Conservation (phyloP, 805 yeast species). For the Yarrowia sp. region DNA sequence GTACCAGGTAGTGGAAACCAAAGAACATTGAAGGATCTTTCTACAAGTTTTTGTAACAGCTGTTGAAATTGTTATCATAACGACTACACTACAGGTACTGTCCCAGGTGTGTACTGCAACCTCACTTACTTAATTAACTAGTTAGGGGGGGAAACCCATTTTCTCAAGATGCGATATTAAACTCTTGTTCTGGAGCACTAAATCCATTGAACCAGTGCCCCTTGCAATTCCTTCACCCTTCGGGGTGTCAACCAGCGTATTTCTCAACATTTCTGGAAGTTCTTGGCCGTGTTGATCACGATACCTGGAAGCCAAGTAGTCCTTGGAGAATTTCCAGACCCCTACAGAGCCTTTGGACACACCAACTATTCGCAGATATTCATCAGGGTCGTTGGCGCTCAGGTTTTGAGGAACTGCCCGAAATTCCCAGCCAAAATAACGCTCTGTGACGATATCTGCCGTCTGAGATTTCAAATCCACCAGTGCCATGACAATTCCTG, state of each 20-base stretch:
- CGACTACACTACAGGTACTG: too few relatives aligned
- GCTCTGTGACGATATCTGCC: not conserved
- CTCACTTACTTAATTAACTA: too few relatives aligned
- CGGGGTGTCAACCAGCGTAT: not conserved
- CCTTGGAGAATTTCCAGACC: not conserved
- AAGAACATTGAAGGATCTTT: too few relatives aligned
- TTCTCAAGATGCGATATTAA: too few relatives aligned
- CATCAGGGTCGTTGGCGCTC: not conserved
- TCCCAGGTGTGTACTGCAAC: too few relatives aligned
- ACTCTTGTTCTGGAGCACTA: too few relatives aligned
- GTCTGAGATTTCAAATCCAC: not conserved
- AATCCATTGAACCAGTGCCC: not conserved
- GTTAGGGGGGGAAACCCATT: too few relatives aligned
- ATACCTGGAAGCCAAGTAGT: not conserved
- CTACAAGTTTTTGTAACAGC: too few relatives aligned
- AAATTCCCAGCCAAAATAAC: not conserved
- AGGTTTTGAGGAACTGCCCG: not conserved
- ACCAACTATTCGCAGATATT: not conserved
- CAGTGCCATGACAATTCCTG: not conserved
- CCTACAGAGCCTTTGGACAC: not conserved
- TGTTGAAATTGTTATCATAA: too few relatives aligned
- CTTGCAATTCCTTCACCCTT: not conserved
- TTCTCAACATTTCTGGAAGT: not conserved
- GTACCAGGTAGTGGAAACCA: too few relatives aligned
- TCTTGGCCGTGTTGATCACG: not conserved